Conservation (phyloP, 1,139 yeast species). For the Kurtzmaniella quercitrusa region DNA sequence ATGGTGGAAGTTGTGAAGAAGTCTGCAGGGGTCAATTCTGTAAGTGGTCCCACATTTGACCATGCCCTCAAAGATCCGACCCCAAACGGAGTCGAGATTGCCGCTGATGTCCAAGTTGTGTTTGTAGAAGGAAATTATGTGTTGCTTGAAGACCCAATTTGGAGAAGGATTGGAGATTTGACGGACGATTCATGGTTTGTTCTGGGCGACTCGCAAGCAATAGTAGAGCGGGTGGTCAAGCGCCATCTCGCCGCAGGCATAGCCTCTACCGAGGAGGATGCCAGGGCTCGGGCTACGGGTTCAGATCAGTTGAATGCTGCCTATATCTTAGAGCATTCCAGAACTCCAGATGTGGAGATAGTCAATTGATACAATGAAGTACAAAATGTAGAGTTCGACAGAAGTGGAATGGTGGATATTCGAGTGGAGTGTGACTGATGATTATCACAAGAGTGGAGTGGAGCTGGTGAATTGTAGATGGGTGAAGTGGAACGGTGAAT, state of each 20-base stretch:
- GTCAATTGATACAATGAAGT: background rate
- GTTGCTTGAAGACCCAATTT: conserved; percentile 42
- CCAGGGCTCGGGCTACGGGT: conserved; percentile 54
- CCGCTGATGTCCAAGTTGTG: conserved; percentile 42
- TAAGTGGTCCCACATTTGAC: conserved; percentile 49
- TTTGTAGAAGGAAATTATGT: conserved; percentile 67
- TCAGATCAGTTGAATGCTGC: conserved; percentile 72
- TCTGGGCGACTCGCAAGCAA: conserved; percentile 39
- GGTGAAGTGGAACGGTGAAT: too few species aligned
- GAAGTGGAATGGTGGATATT: too few species aligned
- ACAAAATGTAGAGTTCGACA: background rate
- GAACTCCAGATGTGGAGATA: conserved; percentile 17
- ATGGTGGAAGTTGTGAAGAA: conserved; percentile 19
- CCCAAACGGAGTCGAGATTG: conserved; percentile 43
- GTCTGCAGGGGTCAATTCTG: conserved; percentile 17
- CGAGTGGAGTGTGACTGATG: too few species aligned
- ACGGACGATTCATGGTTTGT: conserved; percentile 45
- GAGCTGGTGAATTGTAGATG: too few species aligned
- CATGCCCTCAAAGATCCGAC: conserved; percentile 68
- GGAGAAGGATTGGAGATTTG: conserved; percentile 40
- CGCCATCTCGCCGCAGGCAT: conserved; percentile 75
- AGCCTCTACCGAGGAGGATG: conserved; percentile 51
- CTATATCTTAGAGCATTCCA: conserved; percentile 44
- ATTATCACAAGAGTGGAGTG: too few species aligned
- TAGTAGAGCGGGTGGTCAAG: conserved; percentile 56